Percentiles rank a stretch among this genome's conserved stretches.
These are phyloP conservation scores for Benincasa hispida DNA, from an alignment of 306 rosid genomes.

Conservation along the genomic window DNA sequence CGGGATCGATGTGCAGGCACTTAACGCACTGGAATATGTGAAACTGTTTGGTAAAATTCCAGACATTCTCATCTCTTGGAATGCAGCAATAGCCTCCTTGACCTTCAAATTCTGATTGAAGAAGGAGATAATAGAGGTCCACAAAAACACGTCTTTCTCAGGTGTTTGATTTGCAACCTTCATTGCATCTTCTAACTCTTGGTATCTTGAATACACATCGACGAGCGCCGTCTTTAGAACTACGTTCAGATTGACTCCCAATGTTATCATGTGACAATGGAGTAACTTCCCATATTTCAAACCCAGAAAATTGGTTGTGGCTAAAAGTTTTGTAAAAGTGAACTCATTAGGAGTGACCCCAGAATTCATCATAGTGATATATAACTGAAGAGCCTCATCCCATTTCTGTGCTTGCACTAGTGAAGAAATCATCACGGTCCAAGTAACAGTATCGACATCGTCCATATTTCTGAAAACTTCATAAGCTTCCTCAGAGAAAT, in stretches of 20 bases:
- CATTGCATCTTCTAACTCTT: conserved; percentile 31
- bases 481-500: conserved; percentile 22
- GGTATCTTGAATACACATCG: conserved; percentile 46
- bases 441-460: conserved; percentile 39
- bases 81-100: conserved; percentile 33
- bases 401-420: conserved; percentile 33
- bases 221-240: conserved; percentile 50
- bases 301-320: conserved; percentile 21
- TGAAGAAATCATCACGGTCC: conserved; percentile 60
- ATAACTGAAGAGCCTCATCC: conserved; percentile 31
- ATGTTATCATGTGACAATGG: conserved; percentile 36
- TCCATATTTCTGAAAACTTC: conserved; percentile 23
- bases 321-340: conserved; percentile 49
- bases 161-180: conserved; percentile 44
- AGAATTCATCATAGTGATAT: conserved; percentile 29
- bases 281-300: conserved; percentile 38
- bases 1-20: conserved; percentile 32
- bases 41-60: conserved; percentile 40
- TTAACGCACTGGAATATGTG: conserved; percentile 39
- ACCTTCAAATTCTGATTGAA: conserved; percentile 29
- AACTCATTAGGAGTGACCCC: conserved; percentile 42
- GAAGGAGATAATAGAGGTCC: conserved; percentile 53
- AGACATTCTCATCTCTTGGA: conserved; percentile 33
- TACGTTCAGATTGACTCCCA: conserved; percentile 41
- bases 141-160: conserved; percentile 42